phyloP scores from a whole-genome alignment of 768 basidiomycete species.

The Tricholoma sp. region DNA sequence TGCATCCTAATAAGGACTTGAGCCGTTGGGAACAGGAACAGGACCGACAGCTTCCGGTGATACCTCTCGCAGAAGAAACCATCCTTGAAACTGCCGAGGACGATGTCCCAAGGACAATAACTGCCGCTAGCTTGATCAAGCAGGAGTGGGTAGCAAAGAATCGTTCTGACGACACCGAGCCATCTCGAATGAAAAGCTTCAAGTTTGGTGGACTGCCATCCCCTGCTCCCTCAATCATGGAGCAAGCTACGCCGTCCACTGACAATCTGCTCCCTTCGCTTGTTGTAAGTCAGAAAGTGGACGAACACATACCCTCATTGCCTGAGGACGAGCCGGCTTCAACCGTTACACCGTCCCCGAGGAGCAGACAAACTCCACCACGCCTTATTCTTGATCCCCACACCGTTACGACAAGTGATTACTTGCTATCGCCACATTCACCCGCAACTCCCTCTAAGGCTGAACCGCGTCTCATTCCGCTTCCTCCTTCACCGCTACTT shows the following conservation, averaged over 20 bases:
- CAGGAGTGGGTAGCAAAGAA: slow-evolving; percentile 48
- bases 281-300: background rate
- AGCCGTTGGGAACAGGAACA: slow-evolving; percentile 35
- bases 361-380: background rate
- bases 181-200: slow-evolving; percentile 25
- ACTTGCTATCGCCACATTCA: slow-evolving; percentile 1
- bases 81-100: slow-evolving; percentile 7
- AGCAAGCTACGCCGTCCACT: background rate
- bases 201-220: slow-evolving; percentile 27
- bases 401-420: background rate
- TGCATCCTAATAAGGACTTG: slow-evolving; percentile 35
- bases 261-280: slow-evolving; percentile 10
- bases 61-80: slow-evolving; percentile 14
- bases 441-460: slow-evolving; percentile 4
- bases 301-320: background rate
- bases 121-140: slow-evolving; percentile 51
- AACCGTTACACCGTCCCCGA: background rate
- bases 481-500: slow-evolving; percentile 11
- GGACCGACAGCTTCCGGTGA: slow-evolving; percentile 32
- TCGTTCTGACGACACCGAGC: slow-evolving; percentile 11
- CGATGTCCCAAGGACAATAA: slow-evolving; percentile 14
- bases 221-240: background rate
- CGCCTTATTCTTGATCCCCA: background rate
- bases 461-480: slow-evolving; percentile 12
- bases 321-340: background rate